These are phyloP conservation scores for Paramecium pentaurelia DNA, from an alignment of 73 alveolate genomes.

Conservation along the genomic window DNA sequence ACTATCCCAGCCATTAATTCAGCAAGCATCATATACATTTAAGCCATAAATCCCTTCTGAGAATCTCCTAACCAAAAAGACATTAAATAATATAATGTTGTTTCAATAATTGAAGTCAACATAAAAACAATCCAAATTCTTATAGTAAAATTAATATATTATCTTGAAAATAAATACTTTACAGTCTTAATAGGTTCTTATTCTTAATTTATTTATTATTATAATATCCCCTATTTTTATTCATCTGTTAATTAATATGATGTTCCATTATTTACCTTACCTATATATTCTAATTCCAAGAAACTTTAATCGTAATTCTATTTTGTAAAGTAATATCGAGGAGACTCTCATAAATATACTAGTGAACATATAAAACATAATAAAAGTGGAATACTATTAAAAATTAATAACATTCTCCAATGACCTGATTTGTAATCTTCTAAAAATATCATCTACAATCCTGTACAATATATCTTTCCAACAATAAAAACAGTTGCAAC, in stretches of 20 bases:
- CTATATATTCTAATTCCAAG: not conserved
- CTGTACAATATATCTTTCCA: conserved; percentile 19
- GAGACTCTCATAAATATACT: not conserved
- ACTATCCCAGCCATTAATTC: not conserved
- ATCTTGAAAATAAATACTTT: not conserved
- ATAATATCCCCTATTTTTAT: not conserved
- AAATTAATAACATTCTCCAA: not conserved
- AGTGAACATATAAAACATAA: not conserved
- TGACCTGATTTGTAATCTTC: not conserved
- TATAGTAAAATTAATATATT: not conserved
- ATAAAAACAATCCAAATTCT: conserved; percentile 31
- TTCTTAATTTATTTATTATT: not conserved
- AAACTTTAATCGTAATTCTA: not conserved
- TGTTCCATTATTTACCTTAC: not conserved
- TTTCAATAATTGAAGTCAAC: conserved; percentile 39
- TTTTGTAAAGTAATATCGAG: not conserved
- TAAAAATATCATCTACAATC: not conserved
- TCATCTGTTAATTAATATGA: not conserved
- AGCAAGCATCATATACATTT: conserved; percentile 18
- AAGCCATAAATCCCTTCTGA: not conserved
- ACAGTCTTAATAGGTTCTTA: not conserved
- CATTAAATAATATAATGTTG: not conserved
- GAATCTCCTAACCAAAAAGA: not conserved
- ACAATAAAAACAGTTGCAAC: conserved; percentile 1
- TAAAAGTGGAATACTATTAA: not conserved